Base-by-base conservation (phyloP, 257 asterid species). In the Penstemon newberryi region DNA sequence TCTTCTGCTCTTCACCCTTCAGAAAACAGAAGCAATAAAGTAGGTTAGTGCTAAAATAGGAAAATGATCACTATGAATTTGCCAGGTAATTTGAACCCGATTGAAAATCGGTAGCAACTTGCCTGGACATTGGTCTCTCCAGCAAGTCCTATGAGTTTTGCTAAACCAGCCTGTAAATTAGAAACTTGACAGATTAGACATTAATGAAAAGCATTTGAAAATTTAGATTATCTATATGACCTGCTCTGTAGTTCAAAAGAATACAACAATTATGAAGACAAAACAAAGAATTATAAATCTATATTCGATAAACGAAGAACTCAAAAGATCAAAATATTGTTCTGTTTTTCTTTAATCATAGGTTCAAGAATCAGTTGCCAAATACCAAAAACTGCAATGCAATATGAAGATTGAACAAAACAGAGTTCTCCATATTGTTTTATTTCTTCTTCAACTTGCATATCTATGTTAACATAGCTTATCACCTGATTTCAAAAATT, bases 121-220 rank as follows among this genome's bases (percentile, higher is more conserved):
- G 85, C 98, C 98, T 90, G 97, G 78, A 90, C 94, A 77, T 93
- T 93, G 49, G 96, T 90, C 86, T 93, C 99, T 5, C 99, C 97
- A 1, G 99, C 99, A 53, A 90, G 96, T 72, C 99, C 99, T 37
- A 93, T 83, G 73, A 93, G 97, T 66, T 93, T 90, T 8, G 99
- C 99, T 78, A 92, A 77, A 53, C 98, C 98, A 60, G 97, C 97
- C 98, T 92, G 87, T 70, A 77, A 75, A 75, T 50, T 67, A 62
- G 41, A 61, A 69, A 9, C 3, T 63, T 12, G 12, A 69, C 5
- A 19, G 49, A 42, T 71, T 54, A 66, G 37, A 73, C n/a, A 51
- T 44, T 57, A 47, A 15, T 44, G 13, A 8, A 56, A 19, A 11
- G 36, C 39, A 44, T 9, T n/a, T 38, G 65, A 40, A 5, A 47